Base-by-base conservation (phyloP, 2,329 filamentous ascomycete genomes). In the Colletotrichum horii region DNA sequence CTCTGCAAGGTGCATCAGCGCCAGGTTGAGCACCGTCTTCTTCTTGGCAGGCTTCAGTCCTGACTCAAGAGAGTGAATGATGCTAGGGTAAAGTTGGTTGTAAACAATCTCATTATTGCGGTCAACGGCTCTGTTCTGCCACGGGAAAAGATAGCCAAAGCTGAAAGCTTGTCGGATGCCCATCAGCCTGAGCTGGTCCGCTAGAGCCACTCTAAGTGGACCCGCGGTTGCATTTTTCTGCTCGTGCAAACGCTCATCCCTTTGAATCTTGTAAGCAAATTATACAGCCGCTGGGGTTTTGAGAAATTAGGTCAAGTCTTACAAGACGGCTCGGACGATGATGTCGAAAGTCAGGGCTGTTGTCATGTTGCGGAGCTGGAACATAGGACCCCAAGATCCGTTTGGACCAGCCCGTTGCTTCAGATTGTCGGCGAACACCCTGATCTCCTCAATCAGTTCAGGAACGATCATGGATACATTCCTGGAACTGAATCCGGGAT, bases 81-180 rank as follows among this genome's bases (percentile, higher is more conserved):
- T 64, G 6, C 30, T 74, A 0, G 66, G 71, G 30, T 56, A 38
- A 5, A 73, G 71, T 3, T 73, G 56, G 30, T 64, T 69, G 8
- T 64, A 22, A 1, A 56, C 30, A 14, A 70, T 70, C 3, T 26
- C 28, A 8, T 74, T 74, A 8, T 74, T 74, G 12, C 38, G 71
- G 15, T 74, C 66, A 24, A 74, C 56, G 38, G 71, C 66, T 3
- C 38, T 74, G 30, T 64, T 56, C n/a, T 70, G 66, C 71, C 71
- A 70, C 1, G 71, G 56, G 67, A 86, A 85, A 72, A 84, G 80
- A 68, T 84, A 83, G 60, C 82, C 75, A 68, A 81, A 80, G 19
- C 34, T 61, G 24, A 83, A 77, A 62, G 79, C 79, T 70, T 82
- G 81, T 14, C 84, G 79, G n/a, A 83, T 77, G 14, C 80, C 78